Conservation (phyloP, 805 yeast species). For the Ascoidea tarda region DNA sequence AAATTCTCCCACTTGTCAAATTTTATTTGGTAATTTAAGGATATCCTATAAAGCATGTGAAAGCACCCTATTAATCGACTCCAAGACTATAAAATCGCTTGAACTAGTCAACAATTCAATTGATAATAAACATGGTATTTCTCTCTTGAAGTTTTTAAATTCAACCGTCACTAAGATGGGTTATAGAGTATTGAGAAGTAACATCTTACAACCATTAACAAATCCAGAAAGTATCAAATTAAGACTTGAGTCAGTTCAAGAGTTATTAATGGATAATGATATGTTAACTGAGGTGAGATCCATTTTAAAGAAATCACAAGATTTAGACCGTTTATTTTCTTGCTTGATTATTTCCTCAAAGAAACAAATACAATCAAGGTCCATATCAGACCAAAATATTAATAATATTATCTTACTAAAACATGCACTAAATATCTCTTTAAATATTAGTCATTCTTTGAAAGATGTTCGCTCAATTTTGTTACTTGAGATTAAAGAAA, state of each 20-base stretch:
- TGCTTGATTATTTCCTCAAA: too few species aligned
- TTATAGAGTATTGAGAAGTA: conserved; percentile 23
- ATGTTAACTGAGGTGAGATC: conserved; percentile 11
- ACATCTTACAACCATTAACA: conserved; percentile 33
- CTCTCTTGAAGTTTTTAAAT: conserved; percentile 24
- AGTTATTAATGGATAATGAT: conserved; percentile 15
- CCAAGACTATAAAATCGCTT: conserved; percentile 21
- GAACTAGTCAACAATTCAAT: conserved; percentile 23
- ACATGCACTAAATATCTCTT: conserved; percentile 17
- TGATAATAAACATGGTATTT: conserved; percentile 15
- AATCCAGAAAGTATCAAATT: conserved; percentile 20
- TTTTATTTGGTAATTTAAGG: conserved; percentile 18
- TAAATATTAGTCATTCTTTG: conserved; percentile 10
- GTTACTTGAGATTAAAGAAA: conserved; percentile 17
- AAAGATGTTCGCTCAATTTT: conserved; percentile 10
- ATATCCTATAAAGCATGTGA: conserved; percentile 24
- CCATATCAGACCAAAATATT: conserved; percentile 21
- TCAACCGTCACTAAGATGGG: conserved; percentile 34
- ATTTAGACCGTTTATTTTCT: conserved; percentile 27
- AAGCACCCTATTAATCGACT: conserved; percentile 28
- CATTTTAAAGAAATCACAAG: conserved; percentile 19
- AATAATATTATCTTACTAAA: conserved; percentile 28
- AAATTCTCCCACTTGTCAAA: conserved; percentile 2
- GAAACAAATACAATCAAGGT: neutral
- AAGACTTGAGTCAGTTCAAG: conserved; percentile 24